phyloP scores from a whole-genome alignment of 495 filamentous ascomycete species.

The Xylaria scruposa region DNA sequence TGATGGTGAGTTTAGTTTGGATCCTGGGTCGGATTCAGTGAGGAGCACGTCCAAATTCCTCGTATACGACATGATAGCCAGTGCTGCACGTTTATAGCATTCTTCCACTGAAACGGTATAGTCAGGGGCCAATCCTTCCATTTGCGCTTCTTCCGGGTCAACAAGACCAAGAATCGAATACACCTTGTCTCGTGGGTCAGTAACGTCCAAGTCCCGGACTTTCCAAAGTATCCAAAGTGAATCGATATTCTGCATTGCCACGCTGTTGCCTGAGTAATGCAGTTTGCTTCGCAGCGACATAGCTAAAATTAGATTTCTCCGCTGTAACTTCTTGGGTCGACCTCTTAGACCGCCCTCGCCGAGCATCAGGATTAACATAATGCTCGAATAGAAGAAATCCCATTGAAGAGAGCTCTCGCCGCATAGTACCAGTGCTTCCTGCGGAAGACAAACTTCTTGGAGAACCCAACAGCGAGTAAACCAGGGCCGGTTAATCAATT shows the following conservation, averaged over 20 bases:
- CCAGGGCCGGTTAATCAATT: constrained; percentile 5
- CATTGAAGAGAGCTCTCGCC: not conserved
- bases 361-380: not conserved
- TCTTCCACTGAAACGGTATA: constrained; percentile 11
- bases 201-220: constrained; percentile 1
- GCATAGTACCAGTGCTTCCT: not conserved
- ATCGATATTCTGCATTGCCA: not conserved
- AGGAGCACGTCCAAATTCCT: constrained; percentile 6
- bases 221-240: not conserved
- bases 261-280: not conserved
- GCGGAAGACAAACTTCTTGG: not conserved
- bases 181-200: constrained; percentile 25
- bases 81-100: constrained; percentile 4
- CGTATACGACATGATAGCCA: constrained; percentile 6
- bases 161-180: constrained; percentile 24
- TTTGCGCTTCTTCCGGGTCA: not conserved
- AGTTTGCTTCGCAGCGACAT: not conserved
- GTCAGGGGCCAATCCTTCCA: not conserved
- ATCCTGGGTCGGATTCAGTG: not conserved
- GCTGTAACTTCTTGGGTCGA: not conserved
- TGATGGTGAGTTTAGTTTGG: not conserved
- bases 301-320: not conserved
- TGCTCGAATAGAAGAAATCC: not conserved
- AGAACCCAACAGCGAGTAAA: constrained; percentile 3
- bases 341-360: not conserved